Conservation (phyloP, 208 protist genomes). For the Trypanosoma vivax region DNA sequence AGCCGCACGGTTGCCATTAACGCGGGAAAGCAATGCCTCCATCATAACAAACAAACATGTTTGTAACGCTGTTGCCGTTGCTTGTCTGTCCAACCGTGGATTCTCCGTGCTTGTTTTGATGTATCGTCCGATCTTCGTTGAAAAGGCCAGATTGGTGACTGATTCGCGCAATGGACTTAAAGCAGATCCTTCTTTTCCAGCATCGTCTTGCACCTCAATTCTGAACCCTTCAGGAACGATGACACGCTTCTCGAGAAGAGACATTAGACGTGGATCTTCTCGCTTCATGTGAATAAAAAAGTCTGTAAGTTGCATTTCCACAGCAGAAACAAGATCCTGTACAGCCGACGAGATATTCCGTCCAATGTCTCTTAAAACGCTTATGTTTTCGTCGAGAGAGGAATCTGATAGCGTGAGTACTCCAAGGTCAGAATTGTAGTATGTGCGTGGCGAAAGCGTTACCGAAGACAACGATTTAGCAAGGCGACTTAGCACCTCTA, state of each 20-base stretch:
- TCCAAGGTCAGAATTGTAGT: neutral
- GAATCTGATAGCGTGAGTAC: slow-evolving; percentile 1
- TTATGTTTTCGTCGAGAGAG: slow-evolving; percentile 12
- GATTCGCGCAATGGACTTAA: neutral
- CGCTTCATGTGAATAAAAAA: slow-evolving; percentile 58
- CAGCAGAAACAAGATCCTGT: slow-evolving; percentile 18
- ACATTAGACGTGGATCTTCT: slow-evolving; percentile 26
- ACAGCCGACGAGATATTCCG: slow-evolving; percentile 16
- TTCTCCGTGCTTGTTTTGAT: neutral
- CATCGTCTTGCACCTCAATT: neutral
- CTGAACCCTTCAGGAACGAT: slow-evolving; percentile 20
- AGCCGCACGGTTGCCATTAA: slow-evolving; percentile 42
- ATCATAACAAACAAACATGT: slow-evolving; percentile 62
- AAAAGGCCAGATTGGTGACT: too few species aligned
- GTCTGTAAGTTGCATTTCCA: slow-evolving; percentile 43
- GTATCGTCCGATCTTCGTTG: too few species aligned
- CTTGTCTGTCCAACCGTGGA: neutral
- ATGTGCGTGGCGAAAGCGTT: neutral
- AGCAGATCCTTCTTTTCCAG: neutral
- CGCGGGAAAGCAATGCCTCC: slow-evolving; percentile 37
- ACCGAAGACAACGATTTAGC: slow-evolving; percentile 1
- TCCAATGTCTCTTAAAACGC: slow-evolving; percentile 31
- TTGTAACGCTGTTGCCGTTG: slow-evolving; percentile 34
- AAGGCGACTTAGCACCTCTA: neutral
- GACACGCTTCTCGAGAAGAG: slow-evolving; percentile 5